Percentiles rank a stretch among this genome's conserved stretches.
Evolutionary conservation across 2,329 filamentous ascomycete species (phyloP).

Genomic region (Neodidymelliopsis sp.): DNA sequence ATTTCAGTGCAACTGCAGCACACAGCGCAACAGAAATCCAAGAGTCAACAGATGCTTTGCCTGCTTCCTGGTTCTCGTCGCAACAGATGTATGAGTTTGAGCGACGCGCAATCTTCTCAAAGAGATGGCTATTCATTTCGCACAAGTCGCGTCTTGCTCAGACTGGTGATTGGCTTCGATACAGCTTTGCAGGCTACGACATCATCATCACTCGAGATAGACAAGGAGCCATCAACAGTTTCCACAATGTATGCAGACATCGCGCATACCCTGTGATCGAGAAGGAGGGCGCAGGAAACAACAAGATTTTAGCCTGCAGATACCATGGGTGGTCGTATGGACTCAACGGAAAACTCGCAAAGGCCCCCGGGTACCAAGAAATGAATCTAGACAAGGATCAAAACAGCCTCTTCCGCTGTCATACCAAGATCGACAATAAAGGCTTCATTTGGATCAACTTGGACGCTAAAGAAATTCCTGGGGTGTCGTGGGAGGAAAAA

Average conservation of each 20-base stretch:
- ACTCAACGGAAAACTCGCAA: constrained; percentile 51
- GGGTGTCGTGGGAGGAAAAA: constrained; percentile 29
- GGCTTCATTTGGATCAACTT: constrained; percentile 47
- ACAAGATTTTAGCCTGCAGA: constrained; percentile 49
- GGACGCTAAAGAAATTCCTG: constrained; percentile 27
- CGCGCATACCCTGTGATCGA: constrained; percentile 48
- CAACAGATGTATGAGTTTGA: constrained; percentile 55
- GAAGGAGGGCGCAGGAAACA: constrained; percentile 39
- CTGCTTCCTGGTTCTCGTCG: constrained; percentile 53
- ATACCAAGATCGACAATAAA: constrained; percentile 34
- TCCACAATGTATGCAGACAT: constrained; percentile 55
- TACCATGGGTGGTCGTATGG: constrained; percentile 57
- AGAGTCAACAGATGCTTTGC: constrained; percentile 7
- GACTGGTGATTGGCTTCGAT: constrained; percentile 23
- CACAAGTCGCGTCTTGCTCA: constrained; percentile 34
- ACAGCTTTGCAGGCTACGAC: constrained; percentile 12
- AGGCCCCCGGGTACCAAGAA: constrained; percentile 51
- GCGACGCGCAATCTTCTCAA: constrained; percentile 54
- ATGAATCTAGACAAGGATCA: constrained; percentile 35
- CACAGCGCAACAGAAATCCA: not conserved
- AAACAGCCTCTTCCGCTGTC: constrained; percentile 42
- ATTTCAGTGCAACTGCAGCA: not conserved
- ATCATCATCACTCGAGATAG: constrained; percentile 27
- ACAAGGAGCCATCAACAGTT: constrained; percentile 34
- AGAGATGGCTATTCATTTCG: constrained; percentile 46